Base-by-base conservation (phyloP, 305 asterid species). In the Vinca major region DNA sequence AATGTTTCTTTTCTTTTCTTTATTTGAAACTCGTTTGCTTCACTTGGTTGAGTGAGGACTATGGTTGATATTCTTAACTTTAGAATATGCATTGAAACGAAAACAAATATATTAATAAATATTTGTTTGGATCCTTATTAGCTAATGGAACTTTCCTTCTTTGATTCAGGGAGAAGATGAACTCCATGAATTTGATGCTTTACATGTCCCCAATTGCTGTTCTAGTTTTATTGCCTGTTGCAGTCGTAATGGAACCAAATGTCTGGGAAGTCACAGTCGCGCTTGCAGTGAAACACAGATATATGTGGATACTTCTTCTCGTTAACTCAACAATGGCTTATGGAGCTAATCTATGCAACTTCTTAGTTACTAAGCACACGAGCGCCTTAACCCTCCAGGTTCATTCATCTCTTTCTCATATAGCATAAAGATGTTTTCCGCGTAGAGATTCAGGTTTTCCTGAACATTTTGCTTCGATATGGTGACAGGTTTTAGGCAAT, bases 351-450 rank as follows among this genome's bases (percentile, higher is more conserved):
- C 76, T 92, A 75, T 86, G 94, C 84, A 92, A 92, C 79, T 92
- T 92, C 83, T 79, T 92, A 87, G 98, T 92, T 44, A 92, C 98
- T 47, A 92, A 88, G 88, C 89, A 92, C 73, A 92, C 97, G 20
- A 92, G 98, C 73, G 98, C 98, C 55, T 76, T 92, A 36, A 92
- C 98, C 12, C 98, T 92, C 78, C 98, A 92, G 97, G 98, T 91
- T 75, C 33, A 58, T 63, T 72, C 61, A 48, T 57, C 66, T 19
- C 69, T 67, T 64, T 36, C 69, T 71, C 65, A 5, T 2, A 9
- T 47, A 14, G 7, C 62, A 51, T 17, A n/a, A 20, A 4, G 41
- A 40, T 63, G 16, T 37, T 43, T 54, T 48, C 11, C 21, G 14
- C 4, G 4, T 70, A 10, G 2, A 1, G n/a, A n/a, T 74, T 37